A percentile compares a stretch with the other conserved stretches of the same genome.
These are phyloP conservation scores for Lycium ferocissimum DNA, from an alignment of 257 asterid species.

Conservation along the genomic window DNA sequence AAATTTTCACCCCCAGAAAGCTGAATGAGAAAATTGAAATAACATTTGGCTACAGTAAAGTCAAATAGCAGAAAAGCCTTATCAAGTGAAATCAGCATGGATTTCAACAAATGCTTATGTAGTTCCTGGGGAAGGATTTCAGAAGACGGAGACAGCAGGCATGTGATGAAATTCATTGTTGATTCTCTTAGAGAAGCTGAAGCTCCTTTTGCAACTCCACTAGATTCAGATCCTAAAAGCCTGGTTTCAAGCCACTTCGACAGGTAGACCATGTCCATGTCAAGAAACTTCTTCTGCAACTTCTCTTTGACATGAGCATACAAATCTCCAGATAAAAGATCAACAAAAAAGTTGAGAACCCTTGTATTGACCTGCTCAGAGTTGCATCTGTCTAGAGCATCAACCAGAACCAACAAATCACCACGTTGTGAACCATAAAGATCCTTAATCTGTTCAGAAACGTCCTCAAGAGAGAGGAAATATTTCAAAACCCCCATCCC, in stretches of 20 bases:
- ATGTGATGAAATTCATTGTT: constrained; percentile 67
- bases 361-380: constrained; percentile 76
- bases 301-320: constrained; percentile 60
- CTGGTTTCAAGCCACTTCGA: constrained; percentile 87
- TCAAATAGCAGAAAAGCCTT: constrained; percentile 79
- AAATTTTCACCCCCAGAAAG: constrained; percentile 72
- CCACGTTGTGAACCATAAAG: constrained; percentile 67
- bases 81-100: constrained; percentile 79
- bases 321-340: constrained; percentile 67
- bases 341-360: constrained; percentile 83
- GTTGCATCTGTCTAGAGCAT: constrained; percentile 68
- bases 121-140: constrained; percentile 62
- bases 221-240: constrained; percentile 68
- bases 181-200: constrained; percentile 77
- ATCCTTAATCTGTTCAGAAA: constrained; percentile 53
- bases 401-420: constrained; percentile 77
- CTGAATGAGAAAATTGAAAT: constrained; percentile 72
- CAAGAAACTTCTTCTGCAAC: constrained; percentile 73
- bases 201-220: constrained; percentile 56
- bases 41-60: constrained; percentile 57
- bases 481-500: constrained; percentile 51
- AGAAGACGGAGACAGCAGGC: constrained; percentile 61
- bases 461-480: constrained; percentile 67
- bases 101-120: constrained; percentile 72
- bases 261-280: constrained; percentile 65